A percentile compares a stretch with the other conserved stretches of the same genome.
Conservation (phyloP, 2,329 filamentous ascomycete species). For the Fusarium nisikadoi region DNA sequence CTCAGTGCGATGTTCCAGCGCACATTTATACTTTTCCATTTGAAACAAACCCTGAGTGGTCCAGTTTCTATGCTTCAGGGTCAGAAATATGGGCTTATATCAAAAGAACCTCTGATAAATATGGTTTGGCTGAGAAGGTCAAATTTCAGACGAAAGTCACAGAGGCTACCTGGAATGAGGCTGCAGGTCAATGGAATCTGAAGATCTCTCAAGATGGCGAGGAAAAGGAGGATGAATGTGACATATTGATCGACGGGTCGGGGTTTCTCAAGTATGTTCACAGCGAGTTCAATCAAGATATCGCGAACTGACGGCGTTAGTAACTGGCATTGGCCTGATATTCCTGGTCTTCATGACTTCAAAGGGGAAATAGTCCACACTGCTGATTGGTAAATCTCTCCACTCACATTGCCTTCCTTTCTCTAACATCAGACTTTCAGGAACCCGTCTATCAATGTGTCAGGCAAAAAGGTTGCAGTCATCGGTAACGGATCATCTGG, state of each 20-base stretch:
- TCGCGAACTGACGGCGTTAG: neutral
- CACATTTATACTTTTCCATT: neutral
- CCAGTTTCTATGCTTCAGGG: neutral
- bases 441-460: constrained; percentile 49
- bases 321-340: constrained; percentile 55
- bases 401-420: fast-evolving
- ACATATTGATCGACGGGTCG: neutral
- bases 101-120: neutral
- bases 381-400: constrained; percentile 36
- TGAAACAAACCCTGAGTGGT: neutral
- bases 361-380: constrained; percentile 63
- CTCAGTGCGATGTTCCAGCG: neutral
- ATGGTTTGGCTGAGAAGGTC: neutral
- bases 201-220: neutral
- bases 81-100: neutral
- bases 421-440: neutral
- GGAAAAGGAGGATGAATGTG: neutral
- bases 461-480: constrained; percentile 57
- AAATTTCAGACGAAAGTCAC: neutral
- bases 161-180: neutral
- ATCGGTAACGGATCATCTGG: constrained; percentile 64
- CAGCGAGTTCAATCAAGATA: fast-evolving
- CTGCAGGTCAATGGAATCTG: neutral
- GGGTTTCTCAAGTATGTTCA: neutral
- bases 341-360: constrained; percentile 60